Base-by-base conservation (phyloP, 2,329 filamentous ascomycete species). In the Colletotrichum eleusines region DNA sequence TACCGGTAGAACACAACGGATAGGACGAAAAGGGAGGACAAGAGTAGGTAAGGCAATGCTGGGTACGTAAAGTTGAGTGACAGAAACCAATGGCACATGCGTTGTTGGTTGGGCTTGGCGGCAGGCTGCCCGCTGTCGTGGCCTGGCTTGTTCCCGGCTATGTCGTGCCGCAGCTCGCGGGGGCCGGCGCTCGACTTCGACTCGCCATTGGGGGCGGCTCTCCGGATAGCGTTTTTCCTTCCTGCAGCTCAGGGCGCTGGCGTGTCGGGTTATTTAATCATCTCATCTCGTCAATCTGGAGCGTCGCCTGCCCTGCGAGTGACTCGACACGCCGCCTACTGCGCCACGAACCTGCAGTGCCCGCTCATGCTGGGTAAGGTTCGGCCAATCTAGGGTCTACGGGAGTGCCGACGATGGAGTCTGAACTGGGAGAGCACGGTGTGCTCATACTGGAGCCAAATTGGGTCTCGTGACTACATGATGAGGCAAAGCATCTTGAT, bases 341-440 rank as follows among this genome's bases (percentile, higher is more conserved):
- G 66, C 66, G 53, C 66, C 60, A 59, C 35, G 60, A 44, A 57
- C 51, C 42, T 31, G 66, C 66, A 63, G 65, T 26, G 31, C n/a
- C 23, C 20, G 59, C 44, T 33, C 44, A 33, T 11, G 16, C 14
- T 38, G n/a, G 40, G 18, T 16, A n/a, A 28, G 48, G 26, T n/a
- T 38, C 20, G 57, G 31, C 23, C 57, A 38, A n/a, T 44, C n/a
- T n/a, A 20, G 20, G 57, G 57, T 62, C 46, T 42, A 38, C 62
- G 48, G 28, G 46, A 63, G 38, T 14, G 38, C 2, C 26, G 38
- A 59, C 26, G 23, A 59, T 18, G 16, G n/a, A 20, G 9, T 28
- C 23, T 16, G 9, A 6, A 44, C 3, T n/a, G 42, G 8, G 20
- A 44, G 18, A 26, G 12, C 48, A 31, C n/a, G 9, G 26, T 59